Evolutionary conservation across 768 basidiomycete genomes (phyloP), one percentile per base, ranked within the genome.

Genomic region (Boletus sp.): DNA sequence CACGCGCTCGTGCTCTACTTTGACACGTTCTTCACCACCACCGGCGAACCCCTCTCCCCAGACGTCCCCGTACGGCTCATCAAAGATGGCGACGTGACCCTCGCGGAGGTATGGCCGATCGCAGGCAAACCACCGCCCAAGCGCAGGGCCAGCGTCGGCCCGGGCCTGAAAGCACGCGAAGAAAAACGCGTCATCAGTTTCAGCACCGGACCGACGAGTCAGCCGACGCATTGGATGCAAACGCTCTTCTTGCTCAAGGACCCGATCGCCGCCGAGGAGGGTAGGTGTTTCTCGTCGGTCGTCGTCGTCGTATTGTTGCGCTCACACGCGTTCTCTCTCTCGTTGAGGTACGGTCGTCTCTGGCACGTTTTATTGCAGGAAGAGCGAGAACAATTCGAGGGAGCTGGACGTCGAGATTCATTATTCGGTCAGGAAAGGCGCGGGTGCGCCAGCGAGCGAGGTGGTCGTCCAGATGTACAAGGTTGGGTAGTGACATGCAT

Each of bases 161-260:
- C 70, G 4, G 65, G 65, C 1, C 57, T 74, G 9, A 77, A 75
- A 62, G 77, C 78, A 53, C 75, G 73, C 35, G 74, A 70, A 50
- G 64, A 70, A 14, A 65, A 64, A 19, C 62, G 56, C 15, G 67
- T 84, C 8, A 82, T 79, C 7, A 91, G 88, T 68, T 91, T 99
- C 72, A 95, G 91, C 62, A 98, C 96, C 0, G 92, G 96, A 0
- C 94, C 96, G 10, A 74, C 74, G 62, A 94, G 90, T 53, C 82
- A 83, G 23, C 84, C 91, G 10, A 98, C 95, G 27, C 96, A 99
- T 69, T 98, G 96, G 96, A 94, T 93, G 68, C 96, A 99, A 67
- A 93, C 96, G 0, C 62, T 93, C 3, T 97, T 99, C 72, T 70
- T 98, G 60, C 77, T 99, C 53, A 76, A 81, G 43, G 84, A 93